Evolutionary conservation across 176 grass and related monocot species (phyloP).

Genomic region (Pontederia paniculata): DNA sequence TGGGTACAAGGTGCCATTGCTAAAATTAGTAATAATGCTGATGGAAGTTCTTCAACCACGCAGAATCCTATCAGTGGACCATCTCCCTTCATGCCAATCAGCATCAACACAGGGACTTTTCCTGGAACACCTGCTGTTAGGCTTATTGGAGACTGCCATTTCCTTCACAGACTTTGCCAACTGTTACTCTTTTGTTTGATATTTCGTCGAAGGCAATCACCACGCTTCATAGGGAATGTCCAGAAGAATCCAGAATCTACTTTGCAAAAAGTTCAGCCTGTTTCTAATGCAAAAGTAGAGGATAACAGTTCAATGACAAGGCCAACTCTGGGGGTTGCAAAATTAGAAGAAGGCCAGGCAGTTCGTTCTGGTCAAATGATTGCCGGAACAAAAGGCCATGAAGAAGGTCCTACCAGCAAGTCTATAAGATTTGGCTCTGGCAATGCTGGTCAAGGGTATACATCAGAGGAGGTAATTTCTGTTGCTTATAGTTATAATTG

Average conservation of each 20-base stretch:
- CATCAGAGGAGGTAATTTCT: conserved; percentile 86
- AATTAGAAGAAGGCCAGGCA: conserved; percentile 64
- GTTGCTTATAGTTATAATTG: not conserved
- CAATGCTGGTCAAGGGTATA: conserved; percentile 97
- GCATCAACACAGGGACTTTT: conserved; percentile 96
- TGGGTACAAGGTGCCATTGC: conserved; percentile 99
- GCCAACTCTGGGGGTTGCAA: conserved; percentile 45
- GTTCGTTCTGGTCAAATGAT: conserved; percentile 38
- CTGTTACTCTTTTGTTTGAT: conserved; percentile 89
- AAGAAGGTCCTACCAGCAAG: conserved; percentile 57
- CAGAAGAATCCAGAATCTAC: conserved; percentile 63
- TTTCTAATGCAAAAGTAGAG: conserved; percentile 63
- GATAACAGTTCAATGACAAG: conserved; percentile 34
- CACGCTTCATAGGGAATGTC: conserved; percentile 38
- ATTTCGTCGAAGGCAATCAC: conserved; percentile 79
- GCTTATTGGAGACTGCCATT: conserved; percentile 96
- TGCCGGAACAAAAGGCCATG: conserved; percentile 55
- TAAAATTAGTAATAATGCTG: conserved; percentile 90
- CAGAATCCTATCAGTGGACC: conserved; percentile 67
- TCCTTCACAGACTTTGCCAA: conserved; percentile 90
- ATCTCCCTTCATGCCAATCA: conserved; percentile 88
- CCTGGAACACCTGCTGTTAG: conserved; percentile 96
- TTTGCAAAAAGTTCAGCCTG: conserved; percentile 59
- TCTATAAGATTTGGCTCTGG: conserved; percentile 79
- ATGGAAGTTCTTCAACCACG: conserved; percentile 61